These are phyloP conservation scores for Scutellaria barbata DNA, from an alignment of 257 asterid species.

Conservation along the genomic window DNA sequence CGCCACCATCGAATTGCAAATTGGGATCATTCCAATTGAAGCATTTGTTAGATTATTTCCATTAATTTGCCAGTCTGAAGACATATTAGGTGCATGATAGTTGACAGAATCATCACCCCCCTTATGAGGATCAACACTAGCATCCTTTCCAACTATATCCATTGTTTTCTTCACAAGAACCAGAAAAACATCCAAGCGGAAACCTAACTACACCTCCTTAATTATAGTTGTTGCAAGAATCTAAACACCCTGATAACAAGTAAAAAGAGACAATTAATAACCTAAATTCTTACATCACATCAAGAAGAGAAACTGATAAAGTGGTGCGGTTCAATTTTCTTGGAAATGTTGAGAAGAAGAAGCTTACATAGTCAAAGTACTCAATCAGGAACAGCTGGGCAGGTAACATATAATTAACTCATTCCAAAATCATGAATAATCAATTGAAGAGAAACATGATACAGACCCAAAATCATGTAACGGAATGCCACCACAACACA, in stretches of 20 bases:
- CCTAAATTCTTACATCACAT: not conserved
- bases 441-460: slow-evolving; percentile 37
- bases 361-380: slow-evolving; percentile 29
- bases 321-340: slow-evolving; percentile 2
- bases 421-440: not conserved
- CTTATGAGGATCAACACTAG: slow-evolving; percentile 50
- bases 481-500: slow-evolving; percentile 38
- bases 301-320: too few relatives aligned
- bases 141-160: slow-evolving; percentile 59
- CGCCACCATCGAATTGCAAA: slow-evolving; percentile 48
- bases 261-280: slow-evolving; percentile 18
- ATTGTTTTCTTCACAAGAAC: slow-evolving; percentile 34
- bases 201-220: slow-evolving; percentile 19
- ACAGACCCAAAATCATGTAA: slow-evolving; percentile 43
- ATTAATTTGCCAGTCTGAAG: slow-evolving; percentile 70
- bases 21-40: slow-evolving; percentile 53
- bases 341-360: not conserved
- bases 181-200: slow-evolving; percentile 10
- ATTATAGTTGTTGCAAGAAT: slow-evolving; percentile 30
- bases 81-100: slow-evolving; percentile 51
- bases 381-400: slow-evolving; percentile 36
- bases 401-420: not conserved
- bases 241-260: slow-evolving; percentile 37
- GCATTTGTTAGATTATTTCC: slow-evolving; percentile 48
- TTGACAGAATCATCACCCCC: slow-evolving; percentile 47